These are phyloP conservation scores for Dothiorella sarmentorum DNA, from an alignment of 2,329 filamentous ascomycete species.

Conservation along the genomic window DNA sequence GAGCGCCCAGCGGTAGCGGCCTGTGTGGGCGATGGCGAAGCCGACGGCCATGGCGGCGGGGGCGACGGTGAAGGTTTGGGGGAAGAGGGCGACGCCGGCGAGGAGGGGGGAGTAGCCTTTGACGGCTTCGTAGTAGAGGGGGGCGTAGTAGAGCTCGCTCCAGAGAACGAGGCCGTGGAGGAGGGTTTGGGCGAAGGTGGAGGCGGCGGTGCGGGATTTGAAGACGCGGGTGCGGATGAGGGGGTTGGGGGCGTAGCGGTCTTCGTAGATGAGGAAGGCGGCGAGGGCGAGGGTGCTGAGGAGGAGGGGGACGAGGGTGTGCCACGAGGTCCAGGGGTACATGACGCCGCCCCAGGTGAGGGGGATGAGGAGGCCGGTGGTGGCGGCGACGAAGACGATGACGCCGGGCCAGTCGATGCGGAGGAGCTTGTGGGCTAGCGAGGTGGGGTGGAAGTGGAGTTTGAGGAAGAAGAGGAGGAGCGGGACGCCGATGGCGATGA, in stretches of 20 bases:
- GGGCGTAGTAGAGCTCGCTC: conserved; percentile 42
- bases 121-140: conserved; percentile 42
- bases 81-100: conserved; percentile 40
- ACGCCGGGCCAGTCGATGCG: conserved; percentile 63
- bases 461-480: conserved; percentile 53
- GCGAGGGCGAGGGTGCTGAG: conserved; percentile 53
- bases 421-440: conserved; percentile 48
- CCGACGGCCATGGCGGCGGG: conserved; percentile 58
- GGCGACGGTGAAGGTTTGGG: conserved; percentile 56
- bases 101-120: conserved; percentile 39
- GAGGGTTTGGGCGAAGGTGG: conserved; percentile 52
- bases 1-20: conserved; percentile 59
- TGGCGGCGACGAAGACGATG: conserved; percentile 57
- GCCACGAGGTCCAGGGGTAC: conserved; percentile 62
- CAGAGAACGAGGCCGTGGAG: conserved; percentile 55
- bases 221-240: conserved; percentile 47
- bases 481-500: conserved; percentile 49
- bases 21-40: conserved; percentile 52
- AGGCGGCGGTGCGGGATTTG: conserved; percentile 48
- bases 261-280: conserved; percentile 55
- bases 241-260: conserved; percentile 49
- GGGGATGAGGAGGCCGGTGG: conserved; percentile 59
- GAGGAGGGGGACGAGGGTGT: conserved; percentile 59
- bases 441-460: conserved; percentile 47
- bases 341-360: conserved; percentile 64